phyloP scores from a whole-genome alignment of 1,139 yeast species.

The Taphrina deformans region DNA sequence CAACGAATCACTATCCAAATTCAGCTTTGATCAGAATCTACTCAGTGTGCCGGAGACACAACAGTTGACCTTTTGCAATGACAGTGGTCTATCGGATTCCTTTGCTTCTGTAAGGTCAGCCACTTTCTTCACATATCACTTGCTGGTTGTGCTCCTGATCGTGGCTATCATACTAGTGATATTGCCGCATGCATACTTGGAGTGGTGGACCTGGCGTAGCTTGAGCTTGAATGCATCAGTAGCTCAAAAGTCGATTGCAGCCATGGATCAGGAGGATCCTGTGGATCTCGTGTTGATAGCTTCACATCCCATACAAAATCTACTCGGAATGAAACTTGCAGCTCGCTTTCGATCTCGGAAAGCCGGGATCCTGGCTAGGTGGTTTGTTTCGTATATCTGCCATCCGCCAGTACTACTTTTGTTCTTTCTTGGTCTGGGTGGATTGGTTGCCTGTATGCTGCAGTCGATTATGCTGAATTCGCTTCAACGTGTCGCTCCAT shows the following conservation, averaged over 20 bases:
- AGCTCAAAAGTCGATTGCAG: constrained; percentile 34
- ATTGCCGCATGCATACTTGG: constrained; percentile 51
- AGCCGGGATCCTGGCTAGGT: constrained; percentile 40
- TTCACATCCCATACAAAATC: constrained; percentile 33
- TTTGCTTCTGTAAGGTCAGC: constrained; percentile 44
- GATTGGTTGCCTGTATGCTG: constrained; percentile 49
- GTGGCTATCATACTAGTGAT: constrained; percentile 49
- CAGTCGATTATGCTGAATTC: constrained; percentile 49
- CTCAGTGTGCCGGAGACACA: constrained; percentile 42
- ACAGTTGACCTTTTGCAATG: constrained; percentile 41
- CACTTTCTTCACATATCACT: constrained; percentile 47
- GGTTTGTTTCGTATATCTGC: constrained; percentile 46
- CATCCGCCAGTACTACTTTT: constrained; percentile 45
- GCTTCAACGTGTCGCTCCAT: constrained; percentile 40
- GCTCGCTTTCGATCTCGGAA: constrained; percentile 1
- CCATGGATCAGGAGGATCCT: constrained; percentile 38
- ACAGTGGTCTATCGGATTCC: constrained; percentile 40
- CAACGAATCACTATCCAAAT: constrained; percentile 35
- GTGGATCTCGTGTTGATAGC: constrained; percentile 39
- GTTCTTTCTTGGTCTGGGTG: constrained; percentile 50
- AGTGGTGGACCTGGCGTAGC: constrained; percentile 55
- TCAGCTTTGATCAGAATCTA: constrained; percentile 39
- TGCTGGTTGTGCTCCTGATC: constrained; percentile 50
- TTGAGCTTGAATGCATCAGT: constrained; percentile 41
- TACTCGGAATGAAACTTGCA: constrained; percentile 35